Evolutionary conservation across 192 early-diverging fungal species (phyloP), one percentile per base, ranked within the genome.

Genomic region (Coemansia sp.): DNA sequence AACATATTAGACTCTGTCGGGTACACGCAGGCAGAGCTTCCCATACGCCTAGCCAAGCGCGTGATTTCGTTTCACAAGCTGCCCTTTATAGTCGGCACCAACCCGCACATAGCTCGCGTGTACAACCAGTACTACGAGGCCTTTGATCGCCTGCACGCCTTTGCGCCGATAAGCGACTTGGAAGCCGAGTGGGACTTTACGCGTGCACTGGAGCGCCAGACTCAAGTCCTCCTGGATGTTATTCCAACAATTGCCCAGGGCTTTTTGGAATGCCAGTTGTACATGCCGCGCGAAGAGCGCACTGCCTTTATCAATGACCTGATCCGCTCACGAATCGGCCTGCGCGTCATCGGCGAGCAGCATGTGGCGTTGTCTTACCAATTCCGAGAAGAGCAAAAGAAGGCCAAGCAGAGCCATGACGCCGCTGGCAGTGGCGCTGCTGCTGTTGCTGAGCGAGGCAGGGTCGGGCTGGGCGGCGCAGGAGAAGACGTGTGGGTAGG

Each of bases 61-160:
- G 93, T 96, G 10, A 78, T 86, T 5, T 93, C 91, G 6, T 89
- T 97, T 57, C 93, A 97, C 77, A 91, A 87, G 50, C 84, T 97
- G 37, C 95, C 95, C 0, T 97, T 95, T 73, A 99, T 99, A 57
- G 95, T 99, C 37, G 97, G 94, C 63, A 94, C 93, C 51, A 99
- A 99, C 76, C 97, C 97, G 2, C 87, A 94, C 69, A 95, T 99
- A 61, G 85, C 89, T 42, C 81, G 84, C 41, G 89, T 96, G 14
- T 96, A 96, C 75, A 78, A 87, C 57, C 89, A 94, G 15, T 94
- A 93, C 68, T 89, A 86, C 63, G 87, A 91, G 60, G 91, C 93
- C 14, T 91, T 94, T 66, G 90, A 91, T 60, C 84, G 67, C 7
- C 77, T 97, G 3, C 84, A 85, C 14, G 73, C 83, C 1, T 89